A percentile compares a stretch with the other conserved stretches of the same genome.
These are phyloP conservation scores for Rhododendron ovatum DNA, from an alignment of 148 eudicot genomes.

Conservation along the genomic window DNA sequence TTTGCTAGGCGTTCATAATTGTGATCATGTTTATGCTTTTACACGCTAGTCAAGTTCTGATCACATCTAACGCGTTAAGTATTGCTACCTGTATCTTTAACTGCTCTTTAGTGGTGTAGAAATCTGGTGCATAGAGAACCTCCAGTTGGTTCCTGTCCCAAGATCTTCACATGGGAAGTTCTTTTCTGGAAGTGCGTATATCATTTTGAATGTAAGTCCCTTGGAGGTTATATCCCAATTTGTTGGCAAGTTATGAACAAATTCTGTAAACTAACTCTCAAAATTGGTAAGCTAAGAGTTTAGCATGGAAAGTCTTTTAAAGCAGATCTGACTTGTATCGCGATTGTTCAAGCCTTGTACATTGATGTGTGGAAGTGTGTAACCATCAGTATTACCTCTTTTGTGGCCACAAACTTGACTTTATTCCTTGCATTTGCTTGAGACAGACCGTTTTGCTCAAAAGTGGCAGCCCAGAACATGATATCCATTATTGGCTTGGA, in stretches of 20 bases:
- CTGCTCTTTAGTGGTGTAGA: constrained; percentile 46
- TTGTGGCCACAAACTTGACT: constrained; percentile 6
- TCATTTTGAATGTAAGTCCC: constrained; percentile 57
- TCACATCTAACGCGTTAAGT: neutral
- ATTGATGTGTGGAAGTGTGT: neutral
- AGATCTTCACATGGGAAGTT: constrained; percentile 58
- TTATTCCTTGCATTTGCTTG: constrained; percentile 14
- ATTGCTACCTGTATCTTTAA: constrained; percentile 21
- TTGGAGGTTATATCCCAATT: neutral
- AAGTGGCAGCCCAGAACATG: constrained; percentile 47
- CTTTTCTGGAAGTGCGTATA: constrained; percentile 60
- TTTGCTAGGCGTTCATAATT: neutral
- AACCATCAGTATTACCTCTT: neutral
- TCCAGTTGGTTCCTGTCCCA: constrained; percentile 48
- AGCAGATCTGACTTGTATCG: neutral
- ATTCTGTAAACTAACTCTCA: neutral
- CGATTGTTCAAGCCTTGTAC: neutral
- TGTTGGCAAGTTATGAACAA: neutral
- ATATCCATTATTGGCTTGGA: constrained; percentile 82
- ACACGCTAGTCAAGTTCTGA: neutral
- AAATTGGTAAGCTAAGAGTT: neutral
- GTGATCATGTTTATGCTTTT: neutral
- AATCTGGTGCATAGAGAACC: constrained; percentile 63
- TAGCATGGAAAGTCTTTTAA: neutral
- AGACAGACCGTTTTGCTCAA: constrained; percentile 50